Base-by-base conservation (phyloP, 1,284 basidiomycete species). In the Sporisorium reilianum region DNA sequence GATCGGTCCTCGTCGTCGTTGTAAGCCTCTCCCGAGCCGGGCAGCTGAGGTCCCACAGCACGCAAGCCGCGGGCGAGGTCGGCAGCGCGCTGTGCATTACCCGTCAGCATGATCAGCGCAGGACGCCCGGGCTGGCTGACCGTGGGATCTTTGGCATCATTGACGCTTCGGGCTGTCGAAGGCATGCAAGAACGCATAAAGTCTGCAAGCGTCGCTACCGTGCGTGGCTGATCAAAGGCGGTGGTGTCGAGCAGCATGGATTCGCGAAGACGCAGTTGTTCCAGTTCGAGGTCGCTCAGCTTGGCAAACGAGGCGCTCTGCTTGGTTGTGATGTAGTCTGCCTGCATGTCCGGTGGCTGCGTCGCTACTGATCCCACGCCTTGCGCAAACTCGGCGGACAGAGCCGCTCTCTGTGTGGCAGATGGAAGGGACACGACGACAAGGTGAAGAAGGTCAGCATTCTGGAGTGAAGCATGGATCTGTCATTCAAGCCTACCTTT, bases 51-150 rank as follows among this genome's bases (percentile, higher is more conserved):
- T 9, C 70, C 61, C 12, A 83, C 64, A 14, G 60, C 6, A 36
- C 79, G 69, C 44, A 81, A 52, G 8, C 57, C 55, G 16, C 78
- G 67, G 20, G 77, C 68, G 10, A 83, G 60, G 30, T 82, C 80
- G 6, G 81, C 80, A 7, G 80, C 77, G 16, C 81, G 68, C 51
- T 76, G 75, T 44, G 81, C 81, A 52, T 83, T 83, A 10, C 81
- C 80, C 0, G 81, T 71, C 26, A 83, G 63, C 22, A 82, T 68
- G 44, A 81, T 55, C 23, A 80, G 34, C 11, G 55, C 52, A 22
- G 80, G 80, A 38, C 55, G 48, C 5, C 77, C 78, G 8, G 64
- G 62, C 28, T 64, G 44, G 23, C 41, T 58, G 41, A 63, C 53
- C 28, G 45, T 44, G 1, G 64, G 52, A 14, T 66, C 12, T 38